Evolutionary conservation across 139 green algal species (phyloP).

Genomic region (Chlamydomonas incerta): DNA sequence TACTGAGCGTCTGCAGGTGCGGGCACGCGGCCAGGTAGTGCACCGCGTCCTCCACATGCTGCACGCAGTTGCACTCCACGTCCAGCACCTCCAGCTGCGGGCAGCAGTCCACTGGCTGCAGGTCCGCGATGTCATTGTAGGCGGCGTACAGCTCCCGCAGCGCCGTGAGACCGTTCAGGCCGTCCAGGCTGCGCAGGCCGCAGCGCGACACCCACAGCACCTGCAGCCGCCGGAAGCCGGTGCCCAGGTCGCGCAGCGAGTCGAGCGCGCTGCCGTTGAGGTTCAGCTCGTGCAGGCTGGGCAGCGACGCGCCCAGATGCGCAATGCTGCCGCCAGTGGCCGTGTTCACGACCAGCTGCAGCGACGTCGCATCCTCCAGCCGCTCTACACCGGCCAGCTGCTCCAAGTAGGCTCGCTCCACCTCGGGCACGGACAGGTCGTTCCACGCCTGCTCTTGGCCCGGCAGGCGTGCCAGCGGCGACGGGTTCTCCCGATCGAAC

Average conservation of each 20-base stretch:
- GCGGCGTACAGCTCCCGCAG: constrained; percentile 65
- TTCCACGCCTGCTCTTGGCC: constrained; percentile 1
- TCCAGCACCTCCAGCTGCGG: constrained; percentile 54
- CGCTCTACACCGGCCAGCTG: constrained; percentile 49
- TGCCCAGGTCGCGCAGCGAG: constrained; percentile 62
- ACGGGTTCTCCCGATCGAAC: constrained; percentile 33
- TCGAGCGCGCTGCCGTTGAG: constrained; percentile 55
- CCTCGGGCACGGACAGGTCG: background rate
- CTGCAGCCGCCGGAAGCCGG: constrained; percentile 53
- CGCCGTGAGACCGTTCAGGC: constrained; percentile 45
- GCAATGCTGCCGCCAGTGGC: constrained; percentile 29
- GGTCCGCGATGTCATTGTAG: constrained; percentile 61
- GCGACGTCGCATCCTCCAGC: constrained; percentile 33
- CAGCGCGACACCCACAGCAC: constrained; percentile 60
- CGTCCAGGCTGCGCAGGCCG: constrained; percentile 29
- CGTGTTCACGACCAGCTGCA: constrained; percentile 54
- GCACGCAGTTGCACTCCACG: constrained; percentile 59
- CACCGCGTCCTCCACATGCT: constrained; percentile 20
- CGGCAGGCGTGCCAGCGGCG: background rate
- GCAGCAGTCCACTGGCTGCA: constrained; percentile 50
- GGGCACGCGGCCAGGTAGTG: constrained; percentile 31
- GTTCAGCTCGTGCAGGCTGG: constrained; percentile 63
- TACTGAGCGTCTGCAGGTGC: constrained; percentile 50
- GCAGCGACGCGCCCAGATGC: constrained; percentile 55
- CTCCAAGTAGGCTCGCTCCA: constrained; percentile 46